Conservation (phyloP, 2,329 filamentous ascomycete species). For the Penicillium sp. region DNA sequence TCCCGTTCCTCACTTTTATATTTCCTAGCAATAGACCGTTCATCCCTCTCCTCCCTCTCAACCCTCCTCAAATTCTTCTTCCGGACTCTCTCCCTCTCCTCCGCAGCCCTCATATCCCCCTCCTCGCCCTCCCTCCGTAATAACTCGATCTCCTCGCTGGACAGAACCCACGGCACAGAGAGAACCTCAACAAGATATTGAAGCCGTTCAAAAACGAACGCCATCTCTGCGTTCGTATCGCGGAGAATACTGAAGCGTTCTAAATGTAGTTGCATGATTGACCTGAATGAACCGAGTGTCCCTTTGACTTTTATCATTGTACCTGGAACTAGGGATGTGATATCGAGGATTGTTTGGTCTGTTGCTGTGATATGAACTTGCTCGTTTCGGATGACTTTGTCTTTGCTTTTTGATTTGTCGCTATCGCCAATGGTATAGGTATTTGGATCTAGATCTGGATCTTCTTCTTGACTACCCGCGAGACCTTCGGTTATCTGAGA, state of each 20-base stretch:
- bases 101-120: conserved; percentile 39
- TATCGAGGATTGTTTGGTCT: conserved; percentile 43
- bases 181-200: conserved; percentile 54
- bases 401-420: neutral
- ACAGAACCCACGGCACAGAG: conserved; percentile 55
- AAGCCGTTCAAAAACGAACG: conserved; percentile 54
- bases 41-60: conserved; percentile 41
- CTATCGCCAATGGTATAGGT: neutral
- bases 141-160: conserved; percentile 42
- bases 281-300: conserved; percentile 54
- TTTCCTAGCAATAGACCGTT: conserved; percentile 31
- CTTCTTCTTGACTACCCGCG: neutral
- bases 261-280: conserved; percentile 54
- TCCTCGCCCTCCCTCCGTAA: conserved; percentile 45
- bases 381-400: neutral
- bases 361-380: conserved; percentile 27
- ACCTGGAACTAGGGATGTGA: conserved; percentile 50
- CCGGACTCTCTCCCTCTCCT: conserved; percentile 36
- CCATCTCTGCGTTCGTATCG: conserved; percentile 57
- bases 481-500: neutral
- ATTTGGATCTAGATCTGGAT: neutral
- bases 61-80: conserved; percentile 25
- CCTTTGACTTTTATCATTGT: conserved; percentile 59
- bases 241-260: conserved; percentile 53
- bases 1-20: conserved; percentile 45